Evolutionary conservation across 257 asterid genomes (phyloP).

Genomic region (Osmanthus fragrans): DNA sequence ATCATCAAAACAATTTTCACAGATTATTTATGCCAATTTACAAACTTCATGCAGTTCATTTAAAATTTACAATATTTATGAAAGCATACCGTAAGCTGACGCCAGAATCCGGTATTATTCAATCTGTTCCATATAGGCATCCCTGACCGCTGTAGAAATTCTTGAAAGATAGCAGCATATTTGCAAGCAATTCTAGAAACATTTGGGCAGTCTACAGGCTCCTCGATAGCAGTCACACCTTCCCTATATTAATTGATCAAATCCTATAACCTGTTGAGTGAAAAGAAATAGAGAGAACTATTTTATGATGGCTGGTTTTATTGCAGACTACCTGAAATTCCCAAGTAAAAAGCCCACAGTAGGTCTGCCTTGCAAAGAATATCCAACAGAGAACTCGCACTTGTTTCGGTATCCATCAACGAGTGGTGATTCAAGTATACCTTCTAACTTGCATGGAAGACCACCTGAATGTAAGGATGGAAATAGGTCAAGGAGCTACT

Average conservation of each 20-base stretch:
- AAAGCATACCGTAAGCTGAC: conserved; percentile 80
- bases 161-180: conserved; percentile 84
- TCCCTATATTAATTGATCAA: conserved; percentile 56
- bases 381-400: conserved; percentile 96
- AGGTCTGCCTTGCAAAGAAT: conserved; percentile 75
- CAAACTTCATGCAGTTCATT: conserved; percentile 13
- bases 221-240: conserved; percentile 98
- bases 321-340: conserved; percentile 73
- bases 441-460: conserved; percentile 93
- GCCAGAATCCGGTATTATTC: conserved; percentile 97
- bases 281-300: conserved; percentile 7
- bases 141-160: conserved; percentile 59
- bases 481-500: conserved; percentile 22
- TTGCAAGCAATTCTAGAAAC: conserved; percentile 71
- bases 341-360: conserved; percentile 95
- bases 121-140: conserved; percentile 93
- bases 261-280: conserved; percentile 5
- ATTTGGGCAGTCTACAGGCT: conserved; percentile 83
- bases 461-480: conserved; percentile 63
- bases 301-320: conserved; percentile 12
- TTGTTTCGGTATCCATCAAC: conserved; percentile 92
- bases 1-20: conserved; percentile 8
- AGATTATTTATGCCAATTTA: conserved; percentile 1
- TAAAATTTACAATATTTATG: conserved; percentile 3
- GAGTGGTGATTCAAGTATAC: conserved; percentile 75